phyloP scores from a whole-genome alignment of 2,329 filamentous ascomycete species.

The Tolypocladium paradoxum region DNA sequence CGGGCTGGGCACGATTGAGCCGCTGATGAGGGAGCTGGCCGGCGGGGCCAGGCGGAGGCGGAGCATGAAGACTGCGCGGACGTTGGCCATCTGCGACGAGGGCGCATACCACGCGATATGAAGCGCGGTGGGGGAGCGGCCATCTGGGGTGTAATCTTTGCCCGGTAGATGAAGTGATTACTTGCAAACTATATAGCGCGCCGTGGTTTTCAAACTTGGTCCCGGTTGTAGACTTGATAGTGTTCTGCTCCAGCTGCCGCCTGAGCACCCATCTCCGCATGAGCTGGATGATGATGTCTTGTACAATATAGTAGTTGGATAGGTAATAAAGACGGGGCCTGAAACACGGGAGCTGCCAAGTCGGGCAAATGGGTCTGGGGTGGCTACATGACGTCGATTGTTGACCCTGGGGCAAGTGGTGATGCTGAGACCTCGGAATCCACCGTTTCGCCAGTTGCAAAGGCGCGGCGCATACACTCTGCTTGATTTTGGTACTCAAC shows the following conservation, averaged over 20 bases:
- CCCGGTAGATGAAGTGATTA: too few relatives aligned
- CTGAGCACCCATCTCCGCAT: too few relatives aligned
- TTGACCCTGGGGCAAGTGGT: background rate
- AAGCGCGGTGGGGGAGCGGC: background rate
- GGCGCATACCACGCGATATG: conserved; percentile 3
- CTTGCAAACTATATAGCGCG: too few relatives aligned
- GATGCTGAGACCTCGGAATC: background rate
- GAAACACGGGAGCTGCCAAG: background rate
- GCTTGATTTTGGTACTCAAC: background rate
- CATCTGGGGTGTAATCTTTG: background rate
- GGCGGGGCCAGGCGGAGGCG: conserved; percentile 14
- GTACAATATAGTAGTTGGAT: background rate
- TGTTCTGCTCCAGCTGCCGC: too few relatives aligned
- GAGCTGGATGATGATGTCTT: too few relatives aligned
- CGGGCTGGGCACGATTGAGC: conserved; percentile 30
- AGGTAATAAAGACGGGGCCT: background rate
- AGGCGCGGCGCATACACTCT: background rate
- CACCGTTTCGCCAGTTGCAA: background rate
- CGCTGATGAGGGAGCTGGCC: conserved; percentile 33
- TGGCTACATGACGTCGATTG: background rate
- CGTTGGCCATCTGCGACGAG: conserved; percentile 12
- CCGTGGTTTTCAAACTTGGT: too few relatives aligned
- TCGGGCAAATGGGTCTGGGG: background rate
- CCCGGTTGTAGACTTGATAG: too few relatives aligned
- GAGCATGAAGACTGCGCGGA: conserved; percentile 12